These are phyloP conservation scores for Colletotrichum viniferum DNA, from an alignment of 2,329 filamentous ascomycete genomes.

Conservation along the genomic window DNA sequence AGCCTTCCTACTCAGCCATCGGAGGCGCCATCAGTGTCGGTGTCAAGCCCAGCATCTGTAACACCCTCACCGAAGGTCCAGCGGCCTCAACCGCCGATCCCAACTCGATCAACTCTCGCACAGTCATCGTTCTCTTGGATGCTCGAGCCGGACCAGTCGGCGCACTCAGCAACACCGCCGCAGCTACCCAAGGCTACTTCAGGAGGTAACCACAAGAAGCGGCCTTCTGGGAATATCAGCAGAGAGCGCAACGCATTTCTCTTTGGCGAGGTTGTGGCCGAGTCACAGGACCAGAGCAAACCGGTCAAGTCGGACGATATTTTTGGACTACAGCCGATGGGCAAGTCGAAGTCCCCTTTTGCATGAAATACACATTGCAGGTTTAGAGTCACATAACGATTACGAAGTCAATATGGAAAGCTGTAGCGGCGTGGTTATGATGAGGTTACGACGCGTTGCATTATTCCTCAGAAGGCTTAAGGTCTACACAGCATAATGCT, in stretches of 20 bases:
- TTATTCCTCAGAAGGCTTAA: not conserved
- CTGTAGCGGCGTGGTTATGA: not conserved
- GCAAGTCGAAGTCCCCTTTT: slow-evolving; percentile 12
- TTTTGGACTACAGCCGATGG: slow-evolving; percentile 59
- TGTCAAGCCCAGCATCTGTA: not conserved
- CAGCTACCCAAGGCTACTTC: slow-evolving; percentile 27
- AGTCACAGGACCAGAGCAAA: slow-evolving; percentile 36
- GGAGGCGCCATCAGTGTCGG: not conserved
- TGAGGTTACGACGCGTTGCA: not conserved
- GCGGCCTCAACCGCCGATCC: slow-evolving; percentile 45
- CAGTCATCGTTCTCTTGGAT: slow-evolving; percentile 83
- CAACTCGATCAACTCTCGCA: slow-evolving; percentile 69
- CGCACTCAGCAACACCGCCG: slow-evolving; percentile 32
- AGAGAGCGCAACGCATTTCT: slow-evolving; percentile 64
- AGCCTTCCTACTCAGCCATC: not conserved
- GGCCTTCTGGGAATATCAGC: slow-evolving; percentile 46
- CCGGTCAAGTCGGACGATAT: slow-evolving; percentile 50
- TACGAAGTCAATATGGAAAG: not conserved
- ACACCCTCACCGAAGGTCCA: not conserved
- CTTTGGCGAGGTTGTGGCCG: slow-evolving; percentile 57
- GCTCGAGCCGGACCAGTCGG: slow-evolving; percentile 62
- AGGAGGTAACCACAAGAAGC: slow-evolving; percentile 39
- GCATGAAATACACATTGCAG: not conserved
- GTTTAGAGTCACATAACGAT: not conserved
- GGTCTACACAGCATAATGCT: not conserved